Evolutionary conservation across 139 green algal genomes (phyloP).

Genomic region (Coelastrella sp.): DNA sequence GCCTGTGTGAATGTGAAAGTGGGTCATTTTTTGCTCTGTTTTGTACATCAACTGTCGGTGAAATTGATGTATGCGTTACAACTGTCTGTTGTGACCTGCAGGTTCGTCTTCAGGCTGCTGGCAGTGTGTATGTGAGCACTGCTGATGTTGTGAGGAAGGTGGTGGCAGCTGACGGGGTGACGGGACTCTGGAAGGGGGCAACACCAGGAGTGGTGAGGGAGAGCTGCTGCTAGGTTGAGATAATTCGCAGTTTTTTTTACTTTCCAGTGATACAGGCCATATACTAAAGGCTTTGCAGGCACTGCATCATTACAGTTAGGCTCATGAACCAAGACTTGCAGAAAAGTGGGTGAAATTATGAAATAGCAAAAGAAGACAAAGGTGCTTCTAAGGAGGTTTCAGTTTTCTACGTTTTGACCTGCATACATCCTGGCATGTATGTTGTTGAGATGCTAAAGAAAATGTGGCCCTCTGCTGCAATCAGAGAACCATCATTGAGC

Average conservation of each 20-base stretch:
- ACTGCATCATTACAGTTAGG: neutral
- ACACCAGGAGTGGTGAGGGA: slow-evolving; percentile 47
- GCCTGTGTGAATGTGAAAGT: no score
- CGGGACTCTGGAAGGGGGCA: slow-evolving; percentile 49
- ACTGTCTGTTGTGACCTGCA: slow-evolving; percentile 18
- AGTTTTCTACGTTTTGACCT: no score
- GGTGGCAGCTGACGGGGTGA: slow-evolving; percentile 14
- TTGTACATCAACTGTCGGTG: neutral
- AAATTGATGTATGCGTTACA: neutral
- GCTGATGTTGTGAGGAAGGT: slow-evolving; percentile 28
- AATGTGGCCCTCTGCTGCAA: no score
- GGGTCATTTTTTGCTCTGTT: neutral
- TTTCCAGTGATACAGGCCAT: neutral
- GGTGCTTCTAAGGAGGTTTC: no score
- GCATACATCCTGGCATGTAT: no score
- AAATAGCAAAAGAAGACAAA: no score
- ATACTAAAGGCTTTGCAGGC: no score
- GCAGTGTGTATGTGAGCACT: neutral
- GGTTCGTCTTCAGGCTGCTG: slow-evolving; percentile 49
- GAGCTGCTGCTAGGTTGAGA: neutral
- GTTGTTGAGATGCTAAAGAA: no score
- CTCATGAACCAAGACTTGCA: no score
- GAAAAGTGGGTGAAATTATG: no score
- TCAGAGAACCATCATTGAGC: no score
- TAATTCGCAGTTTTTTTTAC: neutral